These are phyloP conservation scores for Venturia pyrina DNA, from an alignment of 2,329 filamentous ascomycete genomes.

Conservation along the genomic window DNA sequence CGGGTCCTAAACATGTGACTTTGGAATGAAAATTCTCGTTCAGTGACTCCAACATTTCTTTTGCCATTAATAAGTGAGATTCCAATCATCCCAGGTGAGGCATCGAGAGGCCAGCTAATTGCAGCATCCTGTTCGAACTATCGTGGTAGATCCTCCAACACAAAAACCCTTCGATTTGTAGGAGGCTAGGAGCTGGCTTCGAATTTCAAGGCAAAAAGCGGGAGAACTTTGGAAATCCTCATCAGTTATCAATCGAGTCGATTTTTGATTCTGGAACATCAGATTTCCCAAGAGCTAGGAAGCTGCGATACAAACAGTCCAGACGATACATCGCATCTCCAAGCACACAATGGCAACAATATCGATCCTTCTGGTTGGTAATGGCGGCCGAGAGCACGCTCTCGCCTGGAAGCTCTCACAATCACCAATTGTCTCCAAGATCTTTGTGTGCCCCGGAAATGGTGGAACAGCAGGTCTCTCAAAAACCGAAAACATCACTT, in stretches of 20 bases:
- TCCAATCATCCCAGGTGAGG: not conserved
- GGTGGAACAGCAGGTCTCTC: conserved; percentile 66
- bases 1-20: not conserved
- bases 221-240: not conserved
- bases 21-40: not conserved
- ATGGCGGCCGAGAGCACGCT: conserved; percentile 89
- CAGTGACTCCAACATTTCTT: not conserved
- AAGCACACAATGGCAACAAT: not conserved
- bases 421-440: conserved; percentile 66
- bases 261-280: not conserved
- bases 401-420: conserved; percentile 89
- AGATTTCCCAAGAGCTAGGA: not conserved
- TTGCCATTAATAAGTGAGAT: not conserved
- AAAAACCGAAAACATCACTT: conserved; percentile 63
- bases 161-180: not conserved
- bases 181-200: not conserved
- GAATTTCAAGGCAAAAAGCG: not conserved
- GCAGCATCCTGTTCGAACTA: not conserved
- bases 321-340: not conserved
- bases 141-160: not conserved
- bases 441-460: conserved; percentile 65
- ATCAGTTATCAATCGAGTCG: not conserved
- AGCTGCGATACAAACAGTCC: not conserved
- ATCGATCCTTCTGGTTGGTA: conserved; percentile 77
- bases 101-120: no score